A percentile compares a stretch with the other conserved stretches of the same genome.
Evolutionary conservation across 192 early-diverging fungal genomes (phyloP).

Genomic region (Backusella circina): DNA sequence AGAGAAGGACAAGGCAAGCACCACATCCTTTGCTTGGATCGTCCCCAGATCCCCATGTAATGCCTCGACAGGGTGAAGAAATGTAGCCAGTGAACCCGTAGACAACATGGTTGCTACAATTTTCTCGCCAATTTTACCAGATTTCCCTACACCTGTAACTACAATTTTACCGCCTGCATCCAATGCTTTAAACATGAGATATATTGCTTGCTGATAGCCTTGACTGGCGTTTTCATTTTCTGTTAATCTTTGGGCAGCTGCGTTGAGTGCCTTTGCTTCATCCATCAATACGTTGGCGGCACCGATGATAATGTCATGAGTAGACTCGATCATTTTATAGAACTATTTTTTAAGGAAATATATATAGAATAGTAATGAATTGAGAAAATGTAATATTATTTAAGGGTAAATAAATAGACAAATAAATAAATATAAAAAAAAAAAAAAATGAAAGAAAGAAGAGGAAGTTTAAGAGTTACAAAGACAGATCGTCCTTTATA

Average conservation of each 20-base stretch:
- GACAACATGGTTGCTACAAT: conserved; percentile 41
- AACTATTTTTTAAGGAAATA: neutral
- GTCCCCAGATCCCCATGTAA: conserved; percentile 44
- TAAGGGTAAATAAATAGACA: no score
- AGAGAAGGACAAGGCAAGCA: conserved; percentile 42
- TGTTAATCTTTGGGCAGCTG: conserved; percentile 30
- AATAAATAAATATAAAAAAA: neutral
- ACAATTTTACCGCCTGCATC: conserved; percentile 42
- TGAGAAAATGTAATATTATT: neutral
- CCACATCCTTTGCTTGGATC: conserved; percentile 29
- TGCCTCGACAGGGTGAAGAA: conserved; percentile 44
- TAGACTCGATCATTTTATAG: neutral
- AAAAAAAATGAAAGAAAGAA: no score
- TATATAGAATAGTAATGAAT: neutral
- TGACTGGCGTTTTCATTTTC: neutral
- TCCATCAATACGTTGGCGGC: conserved; percentile 34
- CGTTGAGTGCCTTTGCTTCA: conserved; percentile 32
- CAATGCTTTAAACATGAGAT: conserved; percentile 27
- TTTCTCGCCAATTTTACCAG: conserved; percentile 48
- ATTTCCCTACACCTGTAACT: conserved; percentile 45
- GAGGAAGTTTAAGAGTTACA: no score
- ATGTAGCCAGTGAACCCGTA: conserved; percentile 35
- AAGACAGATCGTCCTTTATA: neutral
- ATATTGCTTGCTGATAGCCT: conserved; percentile 35
- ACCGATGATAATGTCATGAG: conserved; percentile 23